phyloP scores from a whole-genome alignment of 2,329 filamentous ascomycete genomes.

The Paecilomyces fulvus region DNA sequence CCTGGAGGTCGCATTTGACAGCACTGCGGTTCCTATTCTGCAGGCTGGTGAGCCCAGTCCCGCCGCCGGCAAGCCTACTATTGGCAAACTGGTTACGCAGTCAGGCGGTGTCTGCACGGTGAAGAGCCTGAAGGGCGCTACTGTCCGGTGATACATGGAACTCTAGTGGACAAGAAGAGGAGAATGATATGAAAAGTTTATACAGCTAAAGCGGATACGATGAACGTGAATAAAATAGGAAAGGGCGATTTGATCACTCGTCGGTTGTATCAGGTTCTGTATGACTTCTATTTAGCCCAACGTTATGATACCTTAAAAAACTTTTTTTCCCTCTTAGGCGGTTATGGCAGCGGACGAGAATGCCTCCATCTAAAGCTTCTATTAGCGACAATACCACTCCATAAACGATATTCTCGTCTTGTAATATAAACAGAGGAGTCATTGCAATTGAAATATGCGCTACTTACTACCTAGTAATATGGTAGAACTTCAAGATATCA shows the following conservation, averaged over 20 bases:
- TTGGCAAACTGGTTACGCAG: constrained; percentile 63
- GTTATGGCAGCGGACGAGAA: background rate
- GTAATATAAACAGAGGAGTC: too few relatives aligned
- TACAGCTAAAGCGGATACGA: background rate
- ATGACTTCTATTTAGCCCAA: background rate
- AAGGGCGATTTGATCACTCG: background rate
- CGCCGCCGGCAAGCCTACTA: constrained; percentile 45
- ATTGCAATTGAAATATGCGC: too few relatives aligned
- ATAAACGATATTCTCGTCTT: too few relatives aligned
- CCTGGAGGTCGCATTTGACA: constrained; percentile 81
- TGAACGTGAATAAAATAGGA: background rate
- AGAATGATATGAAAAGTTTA: background rate
- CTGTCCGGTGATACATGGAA: constrained; percentile 59
- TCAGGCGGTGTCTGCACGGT: constrained; percentile 76
- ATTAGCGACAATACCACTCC: too few relatives aligned
- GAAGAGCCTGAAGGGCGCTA: constrained; percentile 67
- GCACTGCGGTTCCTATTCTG: constrained; percentile 64
- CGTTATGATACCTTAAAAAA: background rate
- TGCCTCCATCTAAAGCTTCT: too few relatives aligned
- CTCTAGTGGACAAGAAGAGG: background rate
- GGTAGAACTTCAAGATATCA: background rate
- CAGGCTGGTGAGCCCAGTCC: constrained; percentile 53
- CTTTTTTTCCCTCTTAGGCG: background rate
- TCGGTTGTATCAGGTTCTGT: background rate
- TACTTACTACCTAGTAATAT: background rate